Evolutionary conservation across 805 yeast species (phyloP), one percentile per base, ranked within the genome.

Genomic region (Saccharomycopsis sp.): DNA sequence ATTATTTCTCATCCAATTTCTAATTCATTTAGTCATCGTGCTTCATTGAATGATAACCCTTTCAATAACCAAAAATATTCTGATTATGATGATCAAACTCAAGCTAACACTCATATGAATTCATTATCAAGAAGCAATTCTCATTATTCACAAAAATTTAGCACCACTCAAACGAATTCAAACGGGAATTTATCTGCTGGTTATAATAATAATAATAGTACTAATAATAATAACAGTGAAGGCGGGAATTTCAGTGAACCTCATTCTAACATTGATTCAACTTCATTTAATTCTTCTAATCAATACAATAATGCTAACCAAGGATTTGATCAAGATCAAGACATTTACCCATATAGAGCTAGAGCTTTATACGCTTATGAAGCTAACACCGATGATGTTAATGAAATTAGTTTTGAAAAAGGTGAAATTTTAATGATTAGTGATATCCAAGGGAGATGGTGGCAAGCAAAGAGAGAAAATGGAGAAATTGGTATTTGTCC

Each of bases 401-500:
- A 89, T 58, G 98, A 90, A 65, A 75, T 90, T 20, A 83, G 95
- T 4, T 93, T 90, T 58, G 79, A 73, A 52, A 87, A 89, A 62
- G 96, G 93, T 45, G 97, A 90, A 62, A 67, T 87, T n/a, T 72
- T 90, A 61, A 87, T 81, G 56, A 95, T 90, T 27, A 86, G 86
- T 54, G 97, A 90, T 58, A 86, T 87, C 46, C 85, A 85, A 53
- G 97, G 97, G 38, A 81, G 94, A 65, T 90, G 98, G 98, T 90
- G 97, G 97, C 96, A 88, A 65, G 97, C 96, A 33, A 78, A 84
- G 61, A 77, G 89, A 58, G 72, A 82, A 6, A 83, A 78, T 54
- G 98, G 98, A 27, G 93, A 88, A 61, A 84, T 87, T 36, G 98
- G 97, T 54, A 90, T 90, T 56, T 88, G 96, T 63, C 97, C 98